Evolutionary conservation across 441 rosid genomes (phyloP).

Genomic region (Arabidopsis lyrata): DNA sequence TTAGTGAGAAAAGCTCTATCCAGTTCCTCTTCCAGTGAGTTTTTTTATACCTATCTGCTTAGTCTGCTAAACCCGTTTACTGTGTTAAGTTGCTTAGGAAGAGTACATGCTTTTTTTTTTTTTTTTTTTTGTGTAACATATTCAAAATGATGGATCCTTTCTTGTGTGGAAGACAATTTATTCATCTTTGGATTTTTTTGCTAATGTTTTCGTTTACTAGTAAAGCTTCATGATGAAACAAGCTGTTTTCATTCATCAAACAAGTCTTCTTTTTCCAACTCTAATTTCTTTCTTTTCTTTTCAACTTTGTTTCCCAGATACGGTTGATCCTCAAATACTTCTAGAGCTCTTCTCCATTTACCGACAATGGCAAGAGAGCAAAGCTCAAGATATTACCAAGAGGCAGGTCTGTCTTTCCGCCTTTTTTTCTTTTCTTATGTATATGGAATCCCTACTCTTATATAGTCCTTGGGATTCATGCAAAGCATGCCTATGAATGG

Average conservation of each 20-base stretch:
- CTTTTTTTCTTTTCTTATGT: neutral
- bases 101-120: neutral
- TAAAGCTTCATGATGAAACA: neutral
- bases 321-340: conserved; percentile 79
- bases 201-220: neutral
- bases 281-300: conserved; percentile 19
- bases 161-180: neutral
- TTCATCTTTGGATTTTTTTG: neutral
- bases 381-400: conserved; percentile 68
- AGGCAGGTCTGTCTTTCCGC: conserved; percentile 62
- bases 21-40: conserved; percentile 65
- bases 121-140: neutral
- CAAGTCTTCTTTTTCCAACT: neutral
- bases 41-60: neutral
- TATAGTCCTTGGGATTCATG: neutral
- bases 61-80: neutral
- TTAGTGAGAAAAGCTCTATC: conserved; percentile 77
- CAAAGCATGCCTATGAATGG: neutral
- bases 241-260: conserved; percentile 1
- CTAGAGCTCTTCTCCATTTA: conserved; percentile 86
- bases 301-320: conserved; percentile 50
- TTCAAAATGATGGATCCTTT: neutral
- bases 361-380: conserved; percentile 82
- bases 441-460: conserved; percentile 12
- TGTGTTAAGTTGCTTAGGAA: neutral